Conservation (phyloP, 495 filamentous ascomycete genomes). For the Hypoxylon rickii region DNA sequence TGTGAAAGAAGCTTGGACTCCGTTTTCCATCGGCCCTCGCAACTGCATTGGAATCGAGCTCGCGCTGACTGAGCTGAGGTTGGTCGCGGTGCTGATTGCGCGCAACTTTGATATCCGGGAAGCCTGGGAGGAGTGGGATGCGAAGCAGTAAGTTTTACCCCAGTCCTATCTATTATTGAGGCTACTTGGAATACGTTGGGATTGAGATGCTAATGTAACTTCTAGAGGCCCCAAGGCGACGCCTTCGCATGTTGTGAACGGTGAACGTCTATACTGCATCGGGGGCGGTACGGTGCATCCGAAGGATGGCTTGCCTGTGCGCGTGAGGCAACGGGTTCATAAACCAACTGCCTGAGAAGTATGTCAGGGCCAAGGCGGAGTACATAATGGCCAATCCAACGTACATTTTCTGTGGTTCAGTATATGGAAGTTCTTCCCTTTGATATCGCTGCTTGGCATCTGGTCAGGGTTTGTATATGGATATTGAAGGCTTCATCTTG, state of each 20-base stretch:
- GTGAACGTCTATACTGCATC: constrained; percentile 39
- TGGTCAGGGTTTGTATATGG: too few relatives aligned
- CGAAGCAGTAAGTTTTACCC: constrained; percentile 22
- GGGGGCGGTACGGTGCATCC: constrained; percentile 36
- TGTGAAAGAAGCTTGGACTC: constrained; percentile 52
- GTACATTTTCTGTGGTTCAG: too few relatives aligned
- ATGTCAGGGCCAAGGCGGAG: background rate
- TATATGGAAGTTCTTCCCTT: background rate
- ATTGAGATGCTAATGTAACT: background rate
- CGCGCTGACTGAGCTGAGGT: constrained; percentile 52
- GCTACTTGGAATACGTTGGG: background rate
- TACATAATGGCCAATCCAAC: too few relatives aligned
- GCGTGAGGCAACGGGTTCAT: constrained; percentile 27
- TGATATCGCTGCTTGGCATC: too few relatives aligned
- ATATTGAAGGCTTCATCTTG: too few relatives aligned
- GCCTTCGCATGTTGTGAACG: constrained; percentile 33
- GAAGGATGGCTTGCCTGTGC: constrained; percentile 39
- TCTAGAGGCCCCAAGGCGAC: constrained; percentile 28
- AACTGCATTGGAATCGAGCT: constrained; percentile 61
- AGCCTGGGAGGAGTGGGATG: constrained; percentile 52
- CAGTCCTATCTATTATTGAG: background rate
- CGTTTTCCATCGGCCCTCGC: constrained; percentile 58
- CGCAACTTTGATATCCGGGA: constrained; percentile 52
- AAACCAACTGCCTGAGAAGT: constrained; percentile 4
- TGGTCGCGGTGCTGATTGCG: constrained; percentile 51